A percentile compares a stretch with the other conserved stretches of the same genome.
Conservation (phyloP, 164 flowering plant species). For the Santalum album region DNA sequence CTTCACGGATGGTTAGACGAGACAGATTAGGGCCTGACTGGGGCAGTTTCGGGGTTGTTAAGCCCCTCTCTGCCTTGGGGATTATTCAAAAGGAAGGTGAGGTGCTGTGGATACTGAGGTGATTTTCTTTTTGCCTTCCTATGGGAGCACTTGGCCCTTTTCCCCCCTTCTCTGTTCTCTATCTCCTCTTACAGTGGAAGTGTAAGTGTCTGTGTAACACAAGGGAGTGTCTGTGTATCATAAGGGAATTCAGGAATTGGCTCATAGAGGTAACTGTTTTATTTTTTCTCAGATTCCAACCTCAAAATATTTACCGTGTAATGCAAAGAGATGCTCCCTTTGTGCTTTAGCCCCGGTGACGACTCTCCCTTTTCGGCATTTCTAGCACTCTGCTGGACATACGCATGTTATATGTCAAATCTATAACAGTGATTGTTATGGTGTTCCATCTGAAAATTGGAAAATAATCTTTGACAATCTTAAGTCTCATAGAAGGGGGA, state of each 20-base stretch:
- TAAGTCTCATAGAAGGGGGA: too few relatives aligned
- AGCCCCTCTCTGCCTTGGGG: constrained; percentile 8
- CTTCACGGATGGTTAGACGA: constrained; percentile 8
- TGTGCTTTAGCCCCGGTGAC: constrained; percentile 1
- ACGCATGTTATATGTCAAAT: too few relatives aligned
- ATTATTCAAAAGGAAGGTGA: constrained; percentile 4
- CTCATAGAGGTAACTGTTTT: constrained; percentile 18
- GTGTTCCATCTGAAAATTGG: too few relatives aligned
- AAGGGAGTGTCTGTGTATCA: too few relatives aligned
- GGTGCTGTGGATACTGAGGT: constrained; percentile 17
- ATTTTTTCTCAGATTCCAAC: constrained; percentile 17
- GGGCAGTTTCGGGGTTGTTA: constrained; percentile 7
- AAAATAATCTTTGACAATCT: too few relatives aligned
- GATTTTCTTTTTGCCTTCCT: constrained; percentile 7
- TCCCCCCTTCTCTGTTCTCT: neutral
- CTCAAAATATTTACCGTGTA: constrained; percentile 26
- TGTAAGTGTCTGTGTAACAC: too few relatives aligned
- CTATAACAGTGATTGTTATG: too few relatives aligned
- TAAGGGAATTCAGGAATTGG: constrained; percentile 21
- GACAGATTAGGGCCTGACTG: constrained; percentile 4
- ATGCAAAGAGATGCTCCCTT: constrained; percentile 16
- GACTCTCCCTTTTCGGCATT: too few relatives aligned
- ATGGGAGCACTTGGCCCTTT: too few relatives aligned
- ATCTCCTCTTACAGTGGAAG: constrained; percentile 15
- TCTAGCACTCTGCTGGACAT: too few relatives aligned